phyloP scores from a whole-genome alignment of 2,329 filamentous ascomycete genomes.

The Verticillium nubilum region DNA sequence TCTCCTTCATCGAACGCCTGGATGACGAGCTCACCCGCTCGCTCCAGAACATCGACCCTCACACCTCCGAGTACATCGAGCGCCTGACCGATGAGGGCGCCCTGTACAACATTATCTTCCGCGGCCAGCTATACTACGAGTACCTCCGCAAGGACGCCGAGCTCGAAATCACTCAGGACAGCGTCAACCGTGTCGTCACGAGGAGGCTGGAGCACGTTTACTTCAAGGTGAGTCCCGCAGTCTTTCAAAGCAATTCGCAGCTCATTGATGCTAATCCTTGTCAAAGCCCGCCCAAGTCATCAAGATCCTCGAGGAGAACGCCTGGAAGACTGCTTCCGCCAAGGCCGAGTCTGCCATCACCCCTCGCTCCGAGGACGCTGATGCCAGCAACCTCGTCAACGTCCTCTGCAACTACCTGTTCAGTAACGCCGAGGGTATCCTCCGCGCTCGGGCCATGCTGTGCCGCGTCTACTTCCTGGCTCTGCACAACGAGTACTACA shows the following conservation, averaged over 20 bases:
- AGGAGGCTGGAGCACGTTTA: constrained; percentile 94
- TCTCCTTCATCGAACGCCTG: constrained; percentile 89
- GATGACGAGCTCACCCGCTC: constrained; percentile 97
- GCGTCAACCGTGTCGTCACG: constrained; percentile 88
- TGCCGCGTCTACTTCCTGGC: constrained; percentile 99
- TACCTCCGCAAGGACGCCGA: constrained; percentile 63
- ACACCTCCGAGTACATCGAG: constrained; percentile 98
- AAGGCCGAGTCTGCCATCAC: constrained; percentile 75
- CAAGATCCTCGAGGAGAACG: constrained; percentile 88
- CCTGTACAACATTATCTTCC: constrained; percentile 89
- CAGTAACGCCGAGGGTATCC: constrained; percentile 89
- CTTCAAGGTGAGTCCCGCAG: constrained; percentile 67
- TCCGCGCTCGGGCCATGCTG: constrained; percentile 92
- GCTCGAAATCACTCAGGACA: constrained; percentile 75
- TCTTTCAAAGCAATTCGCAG: background rate
- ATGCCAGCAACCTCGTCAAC: constrained; percentile 73
- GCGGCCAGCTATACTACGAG: constrained; percentile 85
- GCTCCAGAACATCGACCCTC: constrained; percentile 95
- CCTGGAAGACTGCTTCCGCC: constrained; percentile 74
- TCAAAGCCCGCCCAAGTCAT: constrained; percentile 78
- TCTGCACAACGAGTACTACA: constrained; percentile 96
- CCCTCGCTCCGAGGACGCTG: constrained; percentile 60
- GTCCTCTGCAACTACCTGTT: constrained; percentile 94
- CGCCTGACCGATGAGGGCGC: constrained; percentile 84
- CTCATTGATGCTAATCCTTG: constrained; percentile 13